Base-by-base conservation (phyloP, 2,329 filamentous ascomycete species). In the Penicillium sclerotiorum region DNA sequence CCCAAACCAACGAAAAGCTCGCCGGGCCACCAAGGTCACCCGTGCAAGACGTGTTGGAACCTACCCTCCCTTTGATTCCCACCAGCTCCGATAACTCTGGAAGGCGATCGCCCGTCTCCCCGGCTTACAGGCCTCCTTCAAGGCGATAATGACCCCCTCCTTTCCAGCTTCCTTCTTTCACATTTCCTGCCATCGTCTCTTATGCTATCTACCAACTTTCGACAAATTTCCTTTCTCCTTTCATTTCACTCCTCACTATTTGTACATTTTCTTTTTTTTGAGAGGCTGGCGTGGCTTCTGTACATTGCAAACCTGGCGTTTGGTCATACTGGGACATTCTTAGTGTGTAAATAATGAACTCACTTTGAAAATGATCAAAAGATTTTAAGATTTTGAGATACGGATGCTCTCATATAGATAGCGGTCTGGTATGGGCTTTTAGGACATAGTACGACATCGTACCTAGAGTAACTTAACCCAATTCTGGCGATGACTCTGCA, bases 31-130 rank as follows among this genome's bases (percentile, higher is more conserved):
- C 48, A 3, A 30, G 44, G 20, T 52, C 46, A 8, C 47, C 55
- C 13, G 49, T 49, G 3, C 35, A 50, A 25, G 50, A 52, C 15
- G 47, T 50, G 1, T 43, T 55, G 28, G 49, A 54, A 39, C 52
- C 52, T 21, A 54, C 48, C 17, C 18, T 48, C 4, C 52, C 55
- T 17, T 43, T 49, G 40, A 55, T 55, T 20, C 49, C 52, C 2
- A 49, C 30, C 27, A 51, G 49, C 38, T 49, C 48, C 9, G 38
- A 53, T 30, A 47, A 27, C 36, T 44, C 36, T 21, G 45, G 40
- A 32, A 39, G 49, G 30, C 33, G 45, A 42, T 48, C 45, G 18
- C 45, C 37, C 27, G 25, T n/a, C n/a, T 48, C 45, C 6, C 22
- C 22, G 15, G 35, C 35, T 8, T 30, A 21, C 15, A 32, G 13